Evolutionary conservation across 2,329 filamentous ascomycete genomes (phyloP), one percentile per base, ranked within the genome.

Genomic region (Calonectria leucothoes): DNA sequence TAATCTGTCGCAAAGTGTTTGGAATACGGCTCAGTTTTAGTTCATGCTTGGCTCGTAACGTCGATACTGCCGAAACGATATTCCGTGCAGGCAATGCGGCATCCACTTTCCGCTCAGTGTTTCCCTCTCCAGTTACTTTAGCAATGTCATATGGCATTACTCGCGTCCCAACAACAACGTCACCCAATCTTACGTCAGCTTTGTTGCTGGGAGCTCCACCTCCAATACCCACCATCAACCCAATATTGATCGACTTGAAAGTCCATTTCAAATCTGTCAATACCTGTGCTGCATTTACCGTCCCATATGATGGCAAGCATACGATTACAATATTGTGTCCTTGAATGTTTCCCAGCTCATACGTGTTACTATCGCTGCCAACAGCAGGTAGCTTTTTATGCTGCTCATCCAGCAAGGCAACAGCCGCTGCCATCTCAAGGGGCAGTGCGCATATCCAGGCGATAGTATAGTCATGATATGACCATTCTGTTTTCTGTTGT

Each of bases 261-360:
- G 93, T 89, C 8, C 72, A 6, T 3, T 2, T 25, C 5, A 78
- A 1, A 1, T 72, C 12, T 0, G n/a, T 74, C 86, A 74, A 25
- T 0, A 81, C 79, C 0, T 51, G 77, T 0, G 81, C 75, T 0
- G 81, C 79, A 3, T 77, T 78, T 5, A 75, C 80, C 0, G 63
- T 78, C 0, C 79, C 81, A 2, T 81, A 79, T 0, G 10, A 15
- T 0, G 79, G 81, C 1, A 82, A 10, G 10, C 80, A 81, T 0
- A 76, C 78, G 15, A 82, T 76, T 6, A 79, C 81, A 15, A 82
- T 35, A 1, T 82, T 81, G 37, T 82, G 81, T 0, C 52, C 23
- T 0, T 31, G 25, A 0, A 83, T 78, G 2, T 49, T 75, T 0
- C 82, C 82, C 0, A 83, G 33, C 0, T 29, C 63, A 23, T 82